Conservation (phyloP, 1,139 yeast genomes). For the Scheffersomyces segobiensis region DNA sequence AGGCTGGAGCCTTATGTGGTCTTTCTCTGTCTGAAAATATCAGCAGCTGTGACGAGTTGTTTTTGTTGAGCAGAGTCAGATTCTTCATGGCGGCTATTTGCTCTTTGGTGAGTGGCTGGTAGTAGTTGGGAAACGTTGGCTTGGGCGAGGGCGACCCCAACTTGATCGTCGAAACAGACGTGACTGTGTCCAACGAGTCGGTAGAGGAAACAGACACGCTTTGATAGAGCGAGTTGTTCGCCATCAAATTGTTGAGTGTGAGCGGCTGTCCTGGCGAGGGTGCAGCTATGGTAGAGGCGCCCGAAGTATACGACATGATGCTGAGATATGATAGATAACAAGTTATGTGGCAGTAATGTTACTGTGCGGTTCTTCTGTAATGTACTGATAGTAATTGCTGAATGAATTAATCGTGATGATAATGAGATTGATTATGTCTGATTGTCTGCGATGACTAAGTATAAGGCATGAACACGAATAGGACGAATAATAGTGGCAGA, state of each 20-base stretch:
- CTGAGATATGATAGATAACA: not conserved
- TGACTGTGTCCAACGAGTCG: slow-evolving; percentile 7
- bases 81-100: not conserved
- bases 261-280: not conserved
- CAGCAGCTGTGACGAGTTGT: not conserved
- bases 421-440: not conserved
- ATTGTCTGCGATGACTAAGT: not conserved
- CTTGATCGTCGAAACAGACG: slow-evolving; percentile 8
- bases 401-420: not conserved
- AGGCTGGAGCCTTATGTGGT: slow-evolving; percentile 5
- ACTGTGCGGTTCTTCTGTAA: not conserved
- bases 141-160: slow-evolving; percentile 7
- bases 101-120: slow-evolving; percentile 2
- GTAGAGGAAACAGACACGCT: slow-evolving; percentile 2
- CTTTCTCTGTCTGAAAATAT: not conserved
- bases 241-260: not conserved
- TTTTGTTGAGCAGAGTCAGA: not conserved
- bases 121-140: slow-evolving; percentile 9
- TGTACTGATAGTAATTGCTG: not conserved
- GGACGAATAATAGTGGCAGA: not conserved
- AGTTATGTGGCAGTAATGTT: not conserved
- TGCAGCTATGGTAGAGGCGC: not conserved
- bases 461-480: not conserved
- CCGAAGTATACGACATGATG: not conserved
- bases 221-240: not conserved